Conservation (phyloP, 345 rosid genomes). For the Eucalyptus virginea region DNA sequence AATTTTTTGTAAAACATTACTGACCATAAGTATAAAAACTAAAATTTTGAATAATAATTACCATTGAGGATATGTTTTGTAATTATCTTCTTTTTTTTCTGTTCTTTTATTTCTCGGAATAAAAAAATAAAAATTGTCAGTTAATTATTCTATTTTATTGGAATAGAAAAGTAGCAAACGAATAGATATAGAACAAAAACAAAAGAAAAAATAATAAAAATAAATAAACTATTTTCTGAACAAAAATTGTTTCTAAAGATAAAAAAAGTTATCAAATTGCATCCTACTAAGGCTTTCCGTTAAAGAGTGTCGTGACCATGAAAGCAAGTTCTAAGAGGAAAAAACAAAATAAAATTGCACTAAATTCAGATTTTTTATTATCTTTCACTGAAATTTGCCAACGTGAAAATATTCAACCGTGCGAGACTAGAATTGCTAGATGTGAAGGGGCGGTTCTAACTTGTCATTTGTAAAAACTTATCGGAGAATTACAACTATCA, state of each 20-base stretch:
- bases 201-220: too few species aligned
- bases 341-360: too few species aligned
- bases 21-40: neutral
- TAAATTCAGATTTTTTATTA: neutral
- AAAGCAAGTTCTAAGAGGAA: neutral
- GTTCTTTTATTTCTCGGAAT: rapidly evolving
- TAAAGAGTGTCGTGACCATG: neutral
- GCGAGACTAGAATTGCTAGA: neutral
- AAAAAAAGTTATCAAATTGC: too few species aligned
- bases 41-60: neutral
- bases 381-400: neutral
- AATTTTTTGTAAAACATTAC: too few species aligned
- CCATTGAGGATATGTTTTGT: neutral
- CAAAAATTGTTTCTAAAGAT: too few species aligned
- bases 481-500: neutral
- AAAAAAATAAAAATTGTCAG: too few species aligned
- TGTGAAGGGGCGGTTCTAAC: neutral
- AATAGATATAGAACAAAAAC: too few species aligned
- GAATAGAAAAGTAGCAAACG: too few species aligned
- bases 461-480: neutral
- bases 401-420: neutral
- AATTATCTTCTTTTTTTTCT: too few species aligned
- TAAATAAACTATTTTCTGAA: too few species aligned
- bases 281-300: neutral
- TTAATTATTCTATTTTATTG: too few species aligned